Conservation (phyloP, 2,329 filamentous ascomycete species). For the Calonectria crousiana region DNA sequence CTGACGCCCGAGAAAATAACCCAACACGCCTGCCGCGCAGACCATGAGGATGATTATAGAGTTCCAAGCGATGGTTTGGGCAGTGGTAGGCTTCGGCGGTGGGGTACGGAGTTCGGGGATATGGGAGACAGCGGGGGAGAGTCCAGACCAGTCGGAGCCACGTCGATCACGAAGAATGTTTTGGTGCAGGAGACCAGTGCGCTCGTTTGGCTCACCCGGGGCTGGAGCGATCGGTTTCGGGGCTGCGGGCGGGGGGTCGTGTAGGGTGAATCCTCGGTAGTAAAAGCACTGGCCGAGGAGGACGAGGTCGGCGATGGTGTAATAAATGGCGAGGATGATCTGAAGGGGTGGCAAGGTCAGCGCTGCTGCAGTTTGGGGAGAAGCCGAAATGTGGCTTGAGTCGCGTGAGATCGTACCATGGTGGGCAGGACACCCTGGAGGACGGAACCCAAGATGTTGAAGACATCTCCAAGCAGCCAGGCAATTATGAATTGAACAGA, state of each 20-base stretch:
- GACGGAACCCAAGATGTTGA: slow-evolving; percentile 94
- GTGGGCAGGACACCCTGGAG: slow-evolving; percentile 93
- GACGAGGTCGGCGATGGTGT: slow-evolving; percentile 91
- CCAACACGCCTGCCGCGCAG: slow-evolving; percentile 82
- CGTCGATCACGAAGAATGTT: slow-evolving; percentile 56
- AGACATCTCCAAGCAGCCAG: slow-evolving; percentile 94
- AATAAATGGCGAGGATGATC: slow-evolving; percentile 93
- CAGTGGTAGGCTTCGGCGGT: slow-evolving; percentile 60
- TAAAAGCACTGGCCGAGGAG: slow-evolving; percentile 93
- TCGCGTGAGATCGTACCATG: slow-evolving; percentile 69
- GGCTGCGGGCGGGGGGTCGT: slow-evolving; percentile 62
- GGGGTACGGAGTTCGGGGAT: slow-evolving; percentile 63
- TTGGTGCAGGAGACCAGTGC: slow-evolving; percentile 52
- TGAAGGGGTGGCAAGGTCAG: slow-evolving; percentile 45
- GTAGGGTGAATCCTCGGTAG: slow-evolving; percentile 86
- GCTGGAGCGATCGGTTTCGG: slow-evolving; percentile 53
- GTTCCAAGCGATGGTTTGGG: slow-evolving; percentile 79
- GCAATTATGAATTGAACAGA: slow-evolving; percentile 92
- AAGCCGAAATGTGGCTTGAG: background rate
- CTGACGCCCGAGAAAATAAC: slow-evolving; percentile 79
- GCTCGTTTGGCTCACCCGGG: slow-evolving; percentile 61
- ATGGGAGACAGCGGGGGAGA: slow-evolving; percentile 87
- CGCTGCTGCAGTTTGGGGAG: background rate
- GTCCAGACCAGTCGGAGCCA: slow-evolving; percentile 68
- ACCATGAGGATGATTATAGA: slow-evolving; percentile 82